A percentile compares a stretch with the other conserved stretches of the same genome.
phyloP scores from a whole-genome alignment of 768 basidiomycete species.

The Leccinum imitatum region DNA sequence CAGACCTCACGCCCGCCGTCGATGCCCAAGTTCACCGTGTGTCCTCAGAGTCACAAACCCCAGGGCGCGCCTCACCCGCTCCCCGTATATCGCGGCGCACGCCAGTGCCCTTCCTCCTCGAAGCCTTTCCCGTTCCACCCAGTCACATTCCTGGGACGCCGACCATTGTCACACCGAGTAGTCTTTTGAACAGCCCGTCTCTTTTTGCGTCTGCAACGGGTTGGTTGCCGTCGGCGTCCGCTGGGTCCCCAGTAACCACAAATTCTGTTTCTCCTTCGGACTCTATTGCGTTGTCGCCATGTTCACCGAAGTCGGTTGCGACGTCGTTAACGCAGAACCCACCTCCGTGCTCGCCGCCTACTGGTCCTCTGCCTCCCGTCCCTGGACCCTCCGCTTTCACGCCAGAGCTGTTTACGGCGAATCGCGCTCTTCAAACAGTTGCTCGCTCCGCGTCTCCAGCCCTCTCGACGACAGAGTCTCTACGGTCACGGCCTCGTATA shows the following conservation, averaged over 20 bases:
- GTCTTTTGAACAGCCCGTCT: conserved; percentile 11
- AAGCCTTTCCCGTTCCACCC: conserved; percentile 38
- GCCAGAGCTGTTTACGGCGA: conserved; percentile 46
- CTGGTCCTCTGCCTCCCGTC: conserved; percentile 60
- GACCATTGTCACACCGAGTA: conserved; percentile 1
- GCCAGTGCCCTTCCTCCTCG: conserved; percentile 36
- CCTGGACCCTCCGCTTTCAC: conserved; percentile 61
- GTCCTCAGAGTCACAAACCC: conserved; percentile 27
- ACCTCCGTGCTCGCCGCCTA: conserved; percentile 58
- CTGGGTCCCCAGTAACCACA: conserved; percentile 3
- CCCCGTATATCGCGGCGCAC: conserved; percentile 31
- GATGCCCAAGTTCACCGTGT: conserved; percentile 18
- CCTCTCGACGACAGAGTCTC: conserved; percentile 19
- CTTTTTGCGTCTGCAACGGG: conserved; percentile 14
- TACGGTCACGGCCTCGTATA: conserved; percentile 19
- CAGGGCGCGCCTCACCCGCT: conserved; percentile 27
- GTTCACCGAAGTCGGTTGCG: conserved; percentile 16
- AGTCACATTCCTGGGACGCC: conserved; percentile 33
- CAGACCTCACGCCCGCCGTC: conserved; percentile 13
- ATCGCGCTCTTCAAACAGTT: conserved; percentile 31
- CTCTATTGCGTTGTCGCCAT: conserved; percentile 12
- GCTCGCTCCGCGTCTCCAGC: conserved; percentile 24
- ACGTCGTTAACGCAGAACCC: conserved; percentile 39
- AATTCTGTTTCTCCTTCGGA: not conserved
- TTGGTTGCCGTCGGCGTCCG: conserved; percentile 9